phyloP scores from a whole-genome alignment of 1,284 basidiomycete species.

The Fomitopsis betulina region DNA sequence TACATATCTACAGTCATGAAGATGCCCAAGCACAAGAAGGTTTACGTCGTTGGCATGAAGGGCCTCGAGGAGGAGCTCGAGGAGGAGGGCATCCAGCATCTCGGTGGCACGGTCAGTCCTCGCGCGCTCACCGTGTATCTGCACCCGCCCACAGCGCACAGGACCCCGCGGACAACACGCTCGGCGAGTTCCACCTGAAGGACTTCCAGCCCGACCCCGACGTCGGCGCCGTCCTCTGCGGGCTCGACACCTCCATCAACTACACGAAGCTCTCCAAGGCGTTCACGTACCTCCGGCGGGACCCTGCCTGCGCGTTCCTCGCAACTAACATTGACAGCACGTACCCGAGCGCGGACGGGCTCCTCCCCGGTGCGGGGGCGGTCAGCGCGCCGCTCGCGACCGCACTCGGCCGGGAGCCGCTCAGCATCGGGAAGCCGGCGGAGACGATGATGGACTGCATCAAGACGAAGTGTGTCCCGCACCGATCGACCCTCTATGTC shows the following conservation, averaged over 20 bases:
- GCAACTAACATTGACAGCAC: conserved; percentile 93
- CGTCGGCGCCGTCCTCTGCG: conserved; percentile 90
- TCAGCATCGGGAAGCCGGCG: conserved; percentile 89
- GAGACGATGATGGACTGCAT: conserved; percentile 94
- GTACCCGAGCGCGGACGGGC: conserved; percentile 78
- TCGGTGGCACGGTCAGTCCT: conserved; percentile 80
- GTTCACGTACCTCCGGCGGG: conserved; percentile 82
- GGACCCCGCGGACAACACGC: conserved; percentile 81
- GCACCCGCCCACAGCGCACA: conserved; percentile 26
- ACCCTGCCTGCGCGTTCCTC: conserved; percentile 82
- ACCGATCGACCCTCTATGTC: not conserved
- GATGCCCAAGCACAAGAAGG: conserved; percentile 88
- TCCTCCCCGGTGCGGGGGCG: conserved; percentile 83
- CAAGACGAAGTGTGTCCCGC: conserved; percentile 75
- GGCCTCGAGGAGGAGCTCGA: conserved; percentile 92
- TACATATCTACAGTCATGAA: conserved; percentile 90
- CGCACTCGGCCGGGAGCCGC: conserved; percentile 68
- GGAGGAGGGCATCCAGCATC: conserved; percentile 74
- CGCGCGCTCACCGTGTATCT: not conserved
- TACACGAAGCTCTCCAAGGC: conserved; percentile 95
- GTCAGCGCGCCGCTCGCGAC: conserved; percentile 81
- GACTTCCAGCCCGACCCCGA: conserved; percentile 70
- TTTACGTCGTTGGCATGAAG: conserved; percentile 92
- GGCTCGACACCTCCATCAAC: conserved; percentile 76
- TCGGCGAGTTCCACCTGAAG: conserved; percentile 69